phyloP scores from a whole-genome alignment of 2,329 filamentous ascomycete species.

The Aspergillus ustus region DNA sequence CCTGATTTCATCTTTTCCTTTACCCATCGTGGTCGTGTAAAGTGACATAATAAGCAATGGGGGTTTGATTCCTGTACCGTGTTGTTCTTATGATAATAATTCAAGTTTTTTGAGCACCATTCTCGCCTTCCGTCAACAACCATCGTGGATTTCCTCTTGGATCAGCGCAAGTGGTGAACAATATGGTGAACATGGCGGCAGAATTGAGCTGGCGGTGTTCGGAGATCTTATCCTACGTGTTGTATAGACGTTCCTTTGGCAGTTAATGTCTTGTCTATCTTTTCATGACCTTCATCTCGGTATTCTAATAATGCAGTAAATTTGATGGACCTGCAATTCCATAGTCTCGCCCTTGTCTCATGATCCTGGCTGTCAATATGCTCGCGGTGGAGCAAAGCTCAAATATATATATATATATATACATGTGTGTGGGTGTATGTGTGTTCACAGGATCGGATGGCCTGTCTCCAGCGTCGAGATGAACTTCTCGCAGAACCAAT shows the following conservation, averaged over 20 bases:
- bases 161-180: constrained; percentile 16
- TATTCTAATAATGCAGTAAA: background rate
- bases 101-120: constrained; percentile 39
- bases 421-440: too few relatives aligned
- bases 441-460: too few relatives aligned
- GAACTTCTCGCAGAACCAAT: too few relatives aligned
- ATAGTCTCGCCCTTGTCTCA: background rate
- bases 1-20: constrained; percentile 27
- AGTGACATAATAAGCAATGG: constrained; percentile 43
- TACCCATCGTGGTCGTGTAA: constrained; percentile 36
- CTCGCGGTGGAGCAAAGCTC: too few relatives aligned
- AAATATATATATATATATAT: background rate
- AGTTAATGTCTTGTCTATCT: constrained; percentile 21
- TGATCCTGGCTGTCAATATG: background rate
- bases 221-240: constrained; percentile 22
- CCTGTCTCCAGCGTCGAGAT: too few relatives aligned
- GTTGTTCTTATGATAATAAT: constrained; percentile 50
- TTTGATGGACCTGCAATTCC: background rate
- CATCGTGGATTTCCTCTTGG: constrained; percentile 27
- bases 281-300: constrained; percentile 18
- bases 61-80: constrained; percentile 35
- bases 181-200: background rate
- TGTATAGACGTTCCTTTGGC: constrained; percentile 33
- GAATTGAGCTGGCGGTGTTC: constrained; percentile 24
- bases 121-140: constrained; percentile 29